These are phyloP conservation scores for Termitomyces sp. DNA, from an alignment of 1,284 basidiomycete species.

Conservation along the genomic window DNA sequence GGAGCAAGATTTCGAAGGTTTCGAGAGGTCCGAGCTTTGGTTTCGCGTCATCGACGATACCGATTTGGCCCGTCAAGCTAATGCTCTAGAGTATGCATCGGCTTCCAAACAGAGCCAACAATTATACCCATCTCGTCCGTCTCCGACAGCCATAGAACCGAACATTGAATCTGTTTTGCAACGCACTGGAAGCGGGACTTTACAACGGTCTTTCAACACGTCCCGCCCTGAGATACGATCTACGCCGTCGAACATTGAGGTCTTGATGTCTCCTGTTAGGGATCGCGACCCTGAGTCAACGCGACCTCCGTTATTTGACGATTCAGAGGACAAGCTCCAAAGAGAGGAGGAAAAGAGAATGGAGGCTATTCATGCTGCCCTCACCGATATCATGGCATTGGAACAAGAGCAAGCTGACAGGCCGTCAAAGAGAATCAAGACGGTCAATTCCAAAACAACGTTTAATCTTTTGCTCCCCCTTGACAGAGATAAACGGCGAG, in stretches of 20 bases:
- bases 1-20: conserved; percentile 88
- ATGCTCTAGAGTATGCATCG: conserved; percentile 18
- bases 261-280: conserved; percentile 67
- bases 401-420: conserved; percentile 50
- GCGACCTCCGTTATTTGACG: conserved; percentile 75
- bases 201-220: conserved; percentile 26
- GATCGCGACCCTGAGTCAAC: conserved; percentile 45
- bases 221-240: conserved; percentile 28
- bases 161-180: conserved; percentile 29
- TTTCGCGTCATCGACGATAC: conserved; percentile 82
- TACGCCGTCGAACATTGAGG: conserved; percentile 58
- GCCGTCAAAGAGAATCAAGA: conserved; percentile 17
- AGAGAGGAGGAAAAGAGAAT: conserved; percentile 74
- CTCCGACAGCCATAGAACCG: conserved; percentile 35
- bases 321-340: conserved; percentile 60
- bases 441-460: conserved; percentile 10
- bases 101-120: conserved; percentile 19
- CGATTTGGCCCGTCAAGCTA: conserved; percentile 34
- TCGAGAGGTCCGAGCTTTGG: conserved; percentile 85
- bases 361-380: conserved; percentile 90
- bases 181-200: conserved; percentile 31
- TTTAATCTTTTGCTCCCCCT: conserved; percentile 2
- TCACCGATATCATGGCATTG: conserved; percentile 89
- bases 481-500: conserved; percentile 17
- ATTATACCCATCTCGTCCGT: conserved; percentile 17